Evolutionary conservation across 305 asterid genomes (phyloP).

Genomic region (Fraxinus ornus): DNA sequence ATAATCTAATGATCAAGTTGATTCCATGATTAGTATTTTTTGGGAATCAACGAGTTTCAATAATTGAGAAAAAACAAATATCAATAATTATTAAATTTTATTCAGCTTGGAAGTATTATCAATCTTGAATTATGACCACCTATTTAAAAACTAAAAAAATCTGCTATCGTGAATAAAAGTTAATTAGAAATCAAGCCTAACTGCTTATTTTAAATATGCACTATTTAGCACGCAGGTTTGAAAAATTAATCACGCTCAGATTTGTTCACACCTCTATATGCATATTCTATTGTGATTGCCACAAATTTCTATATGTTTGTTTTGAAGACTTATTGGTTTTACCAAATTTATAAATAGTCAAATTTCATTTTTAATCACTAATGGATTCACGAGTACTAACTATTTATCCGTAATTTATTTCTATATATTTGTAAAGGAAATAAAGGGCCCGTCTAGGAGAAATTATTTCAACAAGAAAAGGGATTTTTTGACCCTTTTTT

Average conservation of each 20-base stretch:
- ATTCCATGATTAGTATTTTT: not conserved
- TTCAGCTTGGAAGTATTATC: not conserved
- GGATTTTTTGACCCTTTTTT: too few relatives aligned
- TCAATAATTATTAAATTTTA: not conserved
- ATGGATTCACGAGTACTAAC: too few relatives aligned
- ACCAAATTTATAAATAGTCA: not conserved
- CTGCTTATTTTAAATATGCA: not conserved
- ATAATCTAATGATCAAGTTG: not conserved
- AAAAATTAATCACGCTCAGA: not conserved
- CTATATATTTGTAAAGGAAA: too few relatives aligned
- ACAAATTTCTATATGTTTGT: not conserved
- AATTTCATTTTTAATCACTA: not conserved
- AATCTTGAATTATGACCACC: not conserved
- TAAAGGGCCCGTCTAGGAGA: too few relatives aligned
- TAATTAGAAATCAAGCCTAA: not conserved
- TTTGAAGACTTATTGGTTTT: not conserved
- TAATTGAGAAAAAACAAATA: not conserved
- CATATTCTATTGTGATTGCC: not conserved
- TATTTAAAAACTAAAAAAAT: not conserved
- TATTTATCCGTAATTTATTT: too few relatives aligned
- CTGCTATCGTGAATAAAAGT: not conserved
- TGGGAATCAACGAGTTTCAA: not conserved
- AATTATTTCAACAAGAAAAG: too few relatives aligned
- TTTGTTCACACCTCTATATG: not conserved
- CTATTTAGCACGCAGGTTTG: not conserved